Evolutionary conservation across 2,329 filamentous ascomycete species (phyloP).

Genomic region (Hypoxylon sp.): DNA sequence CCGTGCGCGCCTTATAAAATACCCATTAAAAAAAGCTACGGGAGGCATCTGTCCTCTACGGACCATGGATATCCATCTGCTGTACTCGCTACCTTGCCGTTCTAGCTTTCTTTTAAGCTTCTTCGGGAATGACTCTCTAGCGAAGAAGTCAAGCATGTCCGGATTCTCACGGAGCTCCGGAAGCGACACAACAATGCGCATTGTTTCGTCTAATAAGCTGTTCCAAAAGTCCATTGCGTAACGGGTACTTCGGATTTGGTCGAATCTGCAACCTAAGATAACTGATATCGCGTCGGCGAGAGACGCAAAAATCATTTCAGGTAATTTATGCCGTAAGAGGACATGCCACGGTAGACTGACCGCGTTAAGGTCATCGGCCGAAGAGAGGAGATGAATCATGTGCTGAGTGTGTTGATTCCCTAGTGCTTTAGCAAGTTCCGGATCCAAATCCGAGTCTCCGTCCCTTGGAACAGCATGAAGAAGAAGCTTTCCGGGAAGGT

Average conservation of each 20-base stretch:
- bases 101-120: conserved; percentile 69
- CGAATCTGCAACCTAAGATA: conserved; percentile 82
- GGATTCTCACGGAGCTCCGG: conserved; percentile 79
- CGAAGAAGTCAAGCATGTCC: conserved; percentile 69
- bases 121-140: conserved; percentile 73
- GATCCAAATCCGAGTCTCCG: conserved; percentile 20
- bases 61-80: conserved; percentile 78
- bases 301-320: conserved; percentile 81
- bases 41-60: conserved; percentile 76
- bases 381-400: conserved; percentile 74
- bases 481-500: conserved; percentile 51
- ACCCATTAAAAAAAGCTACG: conserved; percentile 89
- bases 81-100: conserved; percentile 70
- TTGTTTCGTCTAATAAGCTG: conserved; percentile 80
- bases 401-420: conserved; percentile 60
- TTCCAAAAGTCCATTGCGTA: conserved; percentile 76
- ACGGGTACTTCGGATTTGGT: conserved; percentile 77
- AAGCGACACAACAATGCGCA: conserved; percentile 77
- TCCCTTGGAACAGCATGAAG: conserved; percentile 40
- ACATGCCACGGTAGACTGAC: conserved; percentile 70
- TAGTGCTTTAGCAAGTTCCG: conserved; percentile 46
- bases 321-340: conserved; percentile 81
- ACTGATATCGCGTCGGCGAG: conserved; percentile 87
- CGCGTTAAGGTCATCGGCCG: conserved; percentile 73
- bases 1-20: conserved; percentile 81